These are phyloP conservation scores for Thielaviopsis ethacetica DNA, from an alignment of 2,329 filamentous ascomycete genomes.

Conservation along the genomic window DNA sequence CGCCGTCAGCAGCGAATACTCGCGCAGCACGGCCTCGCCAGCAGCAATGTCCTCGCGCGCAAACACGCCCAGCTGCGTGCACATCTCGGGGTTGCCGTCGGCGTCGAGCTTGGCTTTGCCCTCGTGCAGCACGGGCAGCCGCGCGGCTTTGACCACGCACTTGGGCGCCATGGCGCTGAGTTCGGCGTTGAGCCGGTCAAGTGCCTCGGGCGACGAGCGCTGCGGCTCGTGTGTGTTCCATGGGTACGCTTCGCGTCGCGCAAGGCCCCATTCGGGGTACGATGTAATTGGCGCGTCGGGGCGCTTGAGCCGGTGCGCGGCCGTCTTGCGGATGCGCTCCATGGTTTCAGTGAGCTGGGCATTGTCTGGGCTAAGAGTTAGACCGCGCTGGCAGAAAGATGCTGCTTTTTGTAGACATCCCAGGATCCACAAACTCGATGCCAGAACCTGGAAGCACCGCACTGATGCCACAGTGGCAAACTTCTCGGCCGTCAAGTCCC, in stretches of 20 bases:
- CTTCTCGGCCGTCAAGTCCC: neutral
- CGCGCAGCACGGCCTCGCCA: conserved; percentile 60
- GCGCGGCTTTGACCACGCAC: conserved; percentile 60
- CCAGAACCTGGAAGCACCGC: conserved; percentile 42
- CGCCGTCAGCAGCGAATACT: conserved; percentile 75
- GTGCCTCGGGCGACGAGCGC: conserved; percentile 50
- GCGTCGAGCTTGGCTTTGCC: conserved; percentile 33
- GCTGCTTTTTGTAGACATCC: conserved; percentile 53
- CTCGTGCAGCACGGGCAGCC: conserved; percentile 54
- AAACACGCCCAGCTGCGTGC: conserved; percentile 76
- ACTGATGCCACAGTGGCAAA: conserved; percentile 31
- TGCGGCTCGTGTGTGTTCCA: conserved; percentile 55
- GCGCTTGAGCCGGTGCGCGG: conserved; percentile 29
- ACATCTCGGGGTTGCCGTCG: conserved; percentile 35
- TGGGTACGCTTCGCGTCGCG: conserved; percentile 54
- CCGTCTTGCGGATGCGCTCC: conserved; percentile 36
- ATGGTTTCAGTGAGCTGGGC: conserved; percentile 37
- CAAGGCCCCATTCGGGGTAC: conserved; percentile 53
- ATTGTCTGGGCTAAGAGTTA: conserved; percentile 37
- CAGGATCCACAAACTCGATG: conserved; percentile 42
- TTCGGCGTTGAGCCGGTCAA: conserved; percentile 55
- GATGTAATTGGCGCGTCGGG: conserved; percentile 32
- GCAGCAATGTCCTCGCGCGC: conserved; percentile 65
- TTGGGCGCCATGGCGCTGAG: conserved; percentile 59
- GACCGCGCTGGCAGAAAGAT: conserved; percentile 47